Conservation (phyloP, 1,139 yeast species). For the Sugiyamaella novakii region DNA sequence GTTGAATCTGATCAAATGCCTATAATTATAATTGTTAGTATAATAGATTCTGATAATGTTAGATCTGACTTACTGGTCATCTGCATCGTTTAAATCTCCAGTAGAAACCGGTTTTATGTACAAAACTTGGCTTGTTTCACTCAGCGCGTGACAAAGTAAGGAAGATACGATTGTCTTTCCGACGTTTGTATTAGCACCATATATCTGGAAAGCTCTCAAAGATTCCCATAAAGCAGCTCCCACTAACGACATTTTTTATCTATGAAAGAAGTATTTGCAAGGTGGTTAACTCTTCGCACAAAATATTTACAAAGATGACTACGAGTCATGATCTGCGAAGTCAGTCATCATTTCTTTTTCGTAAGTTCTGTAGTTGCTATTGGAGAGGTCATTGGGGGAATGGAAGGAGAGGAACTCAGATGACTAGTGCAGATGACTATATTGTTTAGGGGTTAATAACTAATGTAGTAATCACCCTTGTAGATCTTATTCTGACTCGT, state of each 20-base stretch:
- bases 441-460: too few species aligned
- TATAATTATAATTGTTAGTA: neutral
- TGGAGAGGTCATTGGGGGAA: too few species aligned
- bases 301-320: constrained; percentile 7
- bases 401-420: too few species aligned
- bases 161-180: constrained; percentile 38
- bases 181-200: constrained; percentile 47
- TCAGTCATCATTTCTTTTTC: neutral
- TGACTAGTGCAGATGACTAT: too few species aligned
- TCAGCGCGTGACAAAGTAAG: constrained; percentile 26
- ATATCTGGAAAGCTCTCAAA: constrained; percentile 36
- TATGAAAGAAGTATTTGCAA: neutral
- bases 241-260: constrained; percentile 14
- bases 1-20: constrained; percentile 22
- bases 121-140: constrained; percentile 17
- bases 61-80: constrained; percentile 20
- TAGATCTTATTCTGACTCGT: too few species aligned
- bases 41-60: neutral
- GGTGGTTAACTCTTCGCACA: neutral
- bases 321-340: constrained; percentile 14
- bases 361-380: neutral
- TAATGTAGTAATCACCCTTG: too few species aligned
- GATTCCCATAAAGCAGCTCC: constrained; percentile 23
- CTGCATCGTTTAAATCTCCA: constrained; percentile 34
- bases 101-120: constrained; percentile 38